Evolutionary conservation across 78 protist species (phyloP), one percentile per base, ranked within the genome.

Genomic region (Cavenderia fasciculata): DNA sequence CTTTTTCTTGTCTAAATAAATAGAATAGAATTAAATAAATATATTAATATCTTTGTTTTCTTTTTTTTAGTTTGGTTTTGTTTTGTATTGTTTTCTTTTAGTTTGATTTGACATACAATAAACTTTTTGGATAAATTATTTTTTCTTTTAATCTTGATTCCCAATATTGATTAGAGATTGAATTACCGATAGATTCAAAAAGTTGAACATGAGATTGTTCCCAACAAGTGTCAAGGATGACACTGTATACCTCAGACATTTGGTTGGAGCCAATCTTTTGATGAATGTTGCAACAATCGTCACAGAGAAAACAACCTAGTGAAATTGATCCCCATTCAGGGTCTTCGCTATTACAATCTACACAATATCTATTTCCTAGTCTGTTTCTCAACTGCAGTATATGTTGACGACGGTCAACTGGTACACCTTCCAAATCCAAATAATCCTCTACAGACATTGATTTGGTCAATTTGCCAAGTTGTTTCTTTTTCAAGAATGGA

Each of bases 251-350:
- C 8, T 75, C 86, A n/a, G 86, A 75, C 69, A 59, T 59, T 75
- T 61, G 69, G n/a, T n/a, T 61, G 33, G 43, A 46, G 43, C 59
- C 10, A 75, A 47, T 18, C 25, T 43, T 25, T 44, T 75, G 86
- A 75, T 75, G 86, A 11, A 75, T 43, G 19, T 49, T 52, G 23
- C 86, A 75, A 31, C 86, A 75, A 33, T 46, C 49, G 21, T 75
- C 86, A 75, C 86, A 75, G 14, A 75, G 19, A 27, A 75, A 75
- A 59, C 69, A 56, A 43, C 86, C 86, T 2, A 75, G 33, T n/a
- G 86, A 75, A 0, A 75, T 56, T n/a, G 86, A 75, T 5, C 61
- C 69, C 86, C 86, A 75, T 59, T 75, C 86, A 18, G 86, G 86
- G 43, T 75, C 86, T 11, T 31, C 18, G 25, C 69, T 29, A 59